phyloP scores from a whole-genome alignment of 2,329 filamentous ascomycete genomes.

The Aspergillus transmontanensis region DNA sequence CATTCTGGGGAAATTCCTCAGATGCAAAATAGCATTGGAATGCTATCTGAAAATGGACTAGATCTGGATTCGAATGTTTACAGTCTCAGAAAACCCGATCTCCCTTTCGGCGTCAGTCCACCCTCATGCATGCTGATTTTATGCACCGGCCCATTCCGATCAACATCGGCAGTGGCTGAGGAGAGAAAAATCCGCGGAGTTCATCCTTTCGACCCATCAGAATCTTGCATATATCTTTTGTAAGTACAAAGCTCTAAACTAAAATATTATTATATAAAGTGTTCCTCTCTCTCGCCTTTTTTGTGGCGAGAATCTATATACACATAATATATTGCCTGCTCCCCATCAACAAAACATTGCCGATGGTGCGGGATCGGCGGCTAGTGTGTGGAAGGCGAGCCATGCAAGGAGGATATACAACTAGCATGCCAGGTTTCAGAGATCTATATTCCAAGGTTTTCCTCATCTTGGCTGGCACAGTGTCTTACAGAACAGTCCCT shows the following conservation, averaged over 20 bases:
- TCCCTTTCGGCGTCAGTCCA: not conserved
- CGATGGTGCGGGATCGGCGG: not conserved
- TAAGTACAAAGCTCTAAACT: not conserved
- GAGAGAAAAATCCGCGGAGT: not conserved
- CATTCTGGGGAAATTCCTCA: not conserved
- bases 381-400: not conserved
- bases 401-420: not conserved
- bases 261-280: not conserved
- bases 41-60: not conserved
- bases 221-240: not conserved
- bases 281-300: not conserved
- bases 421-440: not conserved
- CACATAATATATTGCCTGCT: not conserved
- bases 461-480: not conserved
- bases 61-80: not conserved
- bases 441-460: not conserved
- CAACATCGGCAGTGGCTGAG: not conserved
- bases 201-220: not conserved
- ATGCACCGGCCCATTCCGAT: constrained; percentile 4
- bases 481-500: not conserved
- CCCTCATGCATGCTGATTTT: not conserved
- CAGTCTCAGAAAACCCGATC: not conserved
- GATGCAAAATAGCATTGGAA: not conserved
- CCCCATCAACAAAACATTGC: not conserved
- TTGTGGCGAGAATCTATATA: not conserved